phyloP scores from a whole-genome alignment of 176 grass and related monocot species.

The Metroxylon sagu region DNA sequence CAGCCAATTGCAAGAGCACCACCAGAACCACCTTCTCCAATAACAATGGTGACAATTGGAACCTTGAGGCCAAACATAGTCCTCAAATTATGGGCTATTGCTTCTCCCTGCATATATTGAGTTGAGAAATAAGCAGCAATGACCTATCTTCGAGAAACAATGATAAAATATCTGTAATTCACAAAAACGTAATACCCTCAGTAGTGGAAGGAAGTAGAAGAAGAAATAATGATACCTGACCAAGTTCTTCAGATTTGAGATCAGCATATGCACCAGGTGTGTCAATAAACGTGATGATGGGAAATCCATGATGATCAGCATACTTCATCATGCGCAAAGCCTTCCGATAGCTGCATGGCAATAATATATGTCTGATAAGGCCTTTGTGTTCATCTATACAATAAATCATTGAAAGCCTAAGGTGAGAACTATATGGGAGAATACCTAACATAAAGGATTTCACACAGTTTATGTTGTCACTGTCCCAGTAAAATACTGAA shows the following conservation, averaged over 20 bases:
- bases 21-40: conserved; percentile 46
- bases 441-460: too few species aligned
- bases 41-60: conserved; percentile 36
- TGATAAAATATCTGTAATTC: not conserved
- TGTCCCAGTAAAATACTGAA: too few species aligned
- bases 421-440: too few species aligned
- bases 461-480: too few species aligned
- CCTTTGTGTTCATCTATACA: too few species aligned
- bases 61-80: conserved; percentile 41
- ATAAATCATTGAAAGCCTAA: too few species aligned
- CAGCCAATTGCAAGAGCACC: conserved; percentile 44
- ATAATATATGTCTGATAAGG: not conserved
- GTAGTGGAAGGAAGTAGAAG: not conserved
- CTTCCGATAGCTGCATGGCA: conserved; percentile 30
- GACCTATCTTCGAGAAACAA: conserved; percentile 2
- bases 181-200: too few species aligned
- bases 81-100: conserved; percentile 40
- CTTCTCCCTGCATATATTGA: conserved; percentile 35
- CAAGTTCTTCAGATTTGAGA: conserved; percentile 49
- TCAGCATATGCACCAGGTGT: conserved; percentile 46
- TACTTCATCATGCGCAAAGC: conserved; percentile 43
- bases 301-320: conserved; percentile 35
- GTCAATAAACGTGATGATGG: conserved; percentile 44
- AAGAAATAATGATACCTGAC: conserved; percentile 27
- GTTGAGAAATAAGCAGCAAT: not conserved